Evolutionary conservation across 2,329 filamentous ascomycete species (phyloP).

Genomic region (Colletotrichum siamense): DNA sequence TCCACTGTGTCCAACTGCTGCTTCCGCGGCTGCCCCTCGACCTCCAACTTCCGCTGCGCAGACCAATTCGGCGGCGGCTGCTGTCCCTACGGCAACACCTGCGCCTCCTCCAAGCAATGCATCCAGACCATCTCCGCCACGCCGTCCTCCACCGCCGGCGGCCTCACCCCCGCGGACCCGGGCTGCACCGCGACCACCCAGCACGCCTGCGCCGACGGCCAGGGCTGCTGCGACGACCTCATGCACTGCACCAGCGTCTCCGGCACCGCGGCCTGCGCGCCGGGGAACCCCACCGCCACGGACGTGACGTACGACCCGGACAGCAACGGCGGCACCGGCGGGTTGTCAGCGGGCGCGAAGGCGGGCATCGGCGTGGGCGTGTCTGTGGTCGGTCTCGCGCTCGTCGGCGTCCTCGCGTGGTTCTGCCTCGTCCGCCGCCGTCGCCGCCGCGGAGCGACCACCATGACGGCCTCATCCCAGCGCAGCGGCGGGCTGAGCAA

Average conservation of each 20-base stretch:
- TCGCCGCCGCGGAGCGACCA: constrained; percentile 26
- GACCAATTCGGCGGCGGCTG: constrained; percentile 50
- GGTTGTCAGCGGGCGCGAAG: constrained; percentile 55
- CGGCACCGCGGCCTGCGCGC: constrained; percentile 44
- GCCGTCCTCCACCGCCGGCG: constrained; percentile 26
- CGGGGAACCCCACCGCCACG: constrained; percentile 36
- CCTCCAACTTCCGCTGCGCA: constrained; percentile 51
- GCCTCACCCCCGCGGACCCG: constrained; percentile 39
- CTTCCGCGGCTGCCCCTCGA: constrained; percentile 42
- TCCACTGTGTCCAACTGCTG: constrained; percentile 40
- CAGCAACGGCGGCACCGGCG: constrained; percentile 13
- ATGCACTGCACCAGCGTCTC: constrained; percentile 46
- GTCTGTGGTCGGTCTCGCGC: constrained; percentile 44
- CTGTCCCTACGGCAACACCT: constrained; percentile 51
- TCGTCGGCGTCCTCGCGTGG: constrained; percentile 52
- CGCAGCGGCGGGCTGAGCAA: not conserved
- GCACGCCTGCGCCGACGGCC: constrained; percentile 46
- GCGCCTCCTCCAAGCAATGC: constrained; percentile 41
- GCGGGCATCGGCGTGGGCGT: constrained; percentile 63
- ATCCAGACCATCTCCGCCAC: constrained; percentile 31
- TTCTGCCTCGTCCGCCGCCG: constrained; percentile 49
- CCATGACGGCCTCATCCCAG: not conserved
- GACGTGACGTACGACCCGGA: constrained; percentile 31
- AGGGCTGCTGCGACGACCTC: constrained; percentile 52
- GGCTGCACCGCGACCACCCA: constrained; percentile 51